A percentile compares a stretch with the other conserved stretches of the same genome.
Evolutionary conservation across 2,329 filamentous ascomycete genomes (phyloP).

Genomic region (Xylaria sp.): DNA sequence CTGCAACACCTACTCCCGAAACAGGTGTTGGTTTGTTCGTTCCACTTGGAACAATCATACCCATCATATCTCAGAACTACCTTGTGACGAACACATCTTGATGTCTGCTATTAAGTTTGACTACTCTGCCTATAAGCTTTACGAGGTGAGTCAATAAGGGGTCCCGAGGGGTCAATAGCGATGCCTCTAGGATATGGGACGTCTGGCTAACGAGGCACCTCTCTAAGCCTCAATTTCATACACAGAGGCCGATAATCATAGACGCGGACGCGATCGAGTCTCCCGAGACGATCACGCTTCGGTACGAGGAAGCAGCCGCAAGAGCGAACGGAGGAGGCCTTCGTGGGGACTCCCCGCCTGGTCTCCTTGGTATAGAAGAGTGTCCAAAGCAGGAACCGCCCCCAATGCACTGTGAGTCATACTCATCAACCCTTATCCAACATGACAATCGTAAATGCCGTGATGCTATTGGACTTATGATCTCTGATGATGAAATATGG

Average conservation of each 20-base stretch:
- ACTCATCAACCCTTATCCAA: neutral
- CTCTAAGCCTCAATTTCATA: conserved; percentile 61
- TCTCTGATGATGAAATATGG: neutral
- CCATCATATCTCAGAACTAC: conserved; percentile 38
- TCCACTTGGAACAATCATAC: conserved; percentile 48
- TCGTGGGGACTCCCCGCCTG: conserved; percentile 66
- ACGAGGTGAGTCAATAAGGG: conserved; percentile 63
- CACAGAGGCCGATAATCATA: conserved; percentile 67
- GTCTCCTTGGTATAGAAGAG: conserved; percentile 80
- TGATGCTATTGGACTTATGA: neutral
- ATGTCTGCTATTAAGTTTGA: conserved; percentile 69
- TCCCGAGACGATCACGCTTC: conserved; percentile 65
- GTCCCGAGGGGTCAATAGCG: conserved; percentile 1
- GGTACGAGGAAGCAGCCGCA: conserved; percentile 64
- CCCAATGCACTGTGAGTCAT: conserved; percentile 81
- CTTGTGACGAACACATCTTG: conserved; percentile 55
- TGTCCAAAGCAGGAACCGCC: conserved; percentile 80
- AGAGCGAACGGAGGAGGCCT: conserved; percentile 64
- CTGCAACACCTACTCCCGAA: conserved; percentile 51
- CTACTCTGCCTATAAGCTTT: conserved; percentile 66
- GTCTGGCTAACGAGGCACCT: conserved; percentile 36
- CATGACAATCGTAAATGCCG: neutral
- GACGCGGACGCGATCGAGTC: conserved; percentile 66
- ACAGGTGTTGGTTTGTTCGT: conserved; percentile 50
- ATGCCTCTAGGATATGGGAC: conserved; percentile 22